Evolutionary conservation across 2,329 filamentous ascomycete genomes (phyloP).

Genomic region (Beauveria pseudobassiana): DNA sequence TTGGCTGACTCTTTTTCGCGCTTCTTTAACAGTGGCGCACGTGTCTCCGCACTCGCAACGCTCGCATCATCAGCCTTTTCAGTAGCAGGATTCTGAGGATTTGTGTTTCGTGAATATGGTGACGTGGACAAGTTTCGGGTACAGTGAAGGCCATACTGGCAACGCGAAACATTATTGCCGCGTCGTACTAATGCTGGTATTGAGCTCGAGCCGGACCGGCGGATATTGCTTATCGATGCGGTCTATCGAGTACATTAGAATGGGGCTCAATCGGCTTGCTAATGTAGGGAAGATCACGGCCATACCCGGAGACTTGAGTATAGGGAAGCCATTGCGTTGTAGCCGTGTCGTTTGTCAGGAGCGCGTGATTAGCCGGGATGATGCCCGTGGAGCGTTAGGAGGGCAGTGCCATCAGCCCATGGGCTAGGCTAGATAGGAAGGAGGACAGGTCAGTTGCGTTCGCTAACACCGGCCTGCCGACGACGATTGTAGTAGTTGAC

Average conservation of each 20-base stretch:
- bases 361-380: background rate
- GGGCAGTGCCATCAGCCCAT: background rate
- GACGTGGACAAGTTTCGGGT: background rate
- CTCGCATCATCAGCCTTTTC: background rate
- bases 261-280: background rate
- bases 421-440: background rate
- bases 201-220: background rate
- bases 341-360: background rate
- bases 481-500: background rate
- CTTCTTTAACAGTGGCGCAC: slow-evolving; percentile 4
- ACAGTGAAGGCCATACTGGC: background rate
- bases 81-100: background rate
- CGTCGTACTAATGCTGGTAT: background rate
- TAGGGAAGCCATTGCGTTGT: background rate
- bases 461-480: background rate
- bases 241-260: background rate
- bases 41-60: background rate
- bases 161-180: background rate
- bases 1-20: slow-evolving; percentile 20
- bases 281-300: no score
- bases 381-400: background rate
- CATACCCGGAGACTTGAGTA: slow-evolving; percentile 5
- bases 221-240: background rate
- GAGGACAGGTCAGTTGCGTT: background rate
- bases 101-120: background rate